phyloP scores from a whole-genome alignment of 2,329 filamentous ascomycete species.

The Decorospora gaudefroyi region DNA sequence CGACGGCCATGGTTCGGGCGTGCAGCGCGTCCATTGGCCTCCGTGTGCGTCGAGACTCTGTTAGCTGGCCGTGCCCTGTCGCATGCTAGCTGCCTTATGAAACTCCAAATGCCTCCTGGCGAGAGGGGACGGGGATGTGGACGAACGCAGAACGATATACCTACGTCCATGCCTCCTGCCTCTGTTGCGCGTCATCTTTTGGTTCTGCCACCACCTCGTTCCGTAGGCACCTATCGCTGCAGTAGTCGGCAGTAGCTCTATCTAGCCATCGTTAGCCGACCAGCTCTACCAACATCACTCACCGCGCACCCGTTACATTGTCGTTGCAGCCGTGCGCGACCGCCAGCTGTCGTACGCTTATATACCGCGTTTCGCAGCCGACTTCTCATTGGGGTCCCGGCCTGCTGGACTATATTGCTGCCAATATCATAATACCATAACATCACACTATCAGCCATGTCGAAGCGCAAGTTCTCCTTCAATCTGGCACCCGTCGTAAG shows the following conservation, averaged over 20 bases:
- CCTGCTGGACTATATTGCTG: no score
- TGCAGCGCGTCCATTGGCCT: neutral
- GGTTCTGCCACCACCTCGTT: neutral
- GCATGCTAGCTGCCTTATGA: constrained; percentile 20
- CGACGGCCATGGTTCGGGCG: neutral
- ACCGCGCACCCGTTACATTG: constrained; percentile 4
- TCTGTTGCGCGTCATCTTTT: constrained; percentile 2
- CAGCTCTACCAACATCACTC: constrained; percentile 4
- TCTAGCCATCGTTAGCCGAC: constrained; percentile 14
- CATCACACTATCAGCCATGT: constrained; percentile 21
- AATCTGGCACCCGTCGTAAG: constrained; percentile 50
- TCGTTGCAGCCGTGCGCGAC: constrained; percentile 1
- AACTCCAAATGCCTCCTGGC: constrained; percentile 25
- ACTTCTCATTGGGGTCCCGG: neutral
- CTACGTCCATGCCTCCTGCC: constrained; percentile 7
- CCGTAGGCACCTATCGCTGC: neutral
- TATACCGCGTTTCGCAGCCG: constrained; percentile 1
- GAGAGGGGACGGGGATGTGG: constrained; percentile 5
- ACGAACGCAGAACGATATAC: constrained; percentile 7
- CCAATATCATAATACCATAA: neutral
- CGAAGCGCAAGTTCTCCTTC: constrained; percentile 54
- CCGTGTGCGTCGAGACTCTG: constrained; percentile 8
- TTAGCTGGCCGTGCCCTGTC: constrained; percentile 14
- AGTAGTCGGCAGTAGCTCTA: constrained; percentile 8
- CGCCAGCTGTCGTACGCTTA: neutral